Evolutionary conservation across 495 filamentous ascomycete genomes (phyloP).

Genomic region (Aspergillus steynii): DNA sequence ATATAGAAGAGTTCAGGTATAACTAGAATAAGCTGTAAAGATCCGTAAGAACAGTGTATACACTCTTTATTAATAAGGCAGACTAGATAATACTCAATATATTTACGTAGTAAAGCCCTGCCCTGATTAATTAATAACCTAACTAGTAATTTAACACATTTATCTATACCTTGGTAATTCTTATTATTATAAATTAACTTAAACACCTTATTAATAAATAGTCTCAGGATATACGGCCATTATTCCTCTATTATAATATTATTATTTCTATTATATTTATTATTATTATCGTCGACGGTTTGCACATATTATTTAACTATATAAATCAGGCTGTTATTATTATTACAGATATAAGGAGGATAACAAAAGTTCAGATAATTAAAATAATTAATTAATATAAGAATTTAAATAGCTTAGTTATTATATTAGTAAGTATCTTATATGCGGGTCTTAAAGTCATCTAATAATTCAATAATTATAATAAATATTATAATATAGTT

Average conservation of each 20-base stretch:
- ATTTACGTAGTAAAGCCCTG: neutral
- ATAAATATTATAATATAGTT: neutral
- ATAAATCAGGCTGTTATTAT: neutral
- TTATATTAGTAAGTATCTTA: no score
- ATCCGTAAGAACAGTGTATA: no score
- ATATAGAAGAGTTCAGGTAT: no score
- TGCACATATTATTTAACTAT: neutral
- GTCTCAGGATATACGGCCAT: neutral
- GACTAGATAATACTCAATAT: neutral
- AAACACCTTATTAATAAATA: conserved; percentile 1
- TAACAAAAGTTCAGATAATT: neutral
- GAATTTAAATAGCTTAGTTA: neutral
- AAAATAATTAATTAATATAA: conserved; percentile 1
- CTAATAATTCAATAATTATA: neutral
- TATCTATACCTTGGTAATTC: neutral
- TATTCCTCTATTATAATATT: neutral
- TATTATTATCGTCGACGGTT: no score
- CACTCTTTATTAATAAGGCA: neutral
- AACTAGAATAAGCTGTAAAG: no score
- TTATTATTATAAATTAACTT: no score
- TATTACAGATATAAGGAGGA: neutral
- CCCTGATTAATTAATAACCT: neutral
- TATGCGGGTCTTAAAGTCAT: conserved; percentile 3
- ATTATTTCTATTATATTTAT: neutral
- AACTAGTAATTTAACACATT: neutral